Conservation (phyloP, 1,139 yeast genomes). For the Suhomyces bokatorum region DNA sequence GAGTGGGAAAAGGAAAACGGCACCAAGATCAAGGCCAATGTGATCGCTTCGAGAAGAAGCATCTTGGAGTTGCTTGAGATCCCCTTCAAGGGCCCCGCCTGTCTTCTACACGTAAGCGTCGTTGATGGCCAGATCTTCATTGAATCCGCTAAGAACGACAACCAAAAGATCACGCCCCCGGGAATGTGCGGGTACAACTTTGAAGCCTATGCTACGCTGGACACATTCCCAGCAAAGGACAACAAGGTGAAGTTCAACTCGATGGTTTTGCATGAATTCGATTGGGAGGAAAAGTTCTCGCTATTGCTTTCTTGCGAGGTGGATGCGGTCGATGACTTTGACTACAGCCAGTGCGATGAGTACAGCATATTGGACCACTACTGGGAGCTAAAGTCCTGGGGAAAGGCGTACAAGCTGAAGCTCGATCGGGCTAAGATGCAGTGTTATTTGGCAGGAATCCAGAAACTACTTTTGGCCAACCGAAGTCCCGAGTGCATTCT, state of each 20-base stretch:
- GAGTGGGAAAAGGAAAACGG: slow-evolving; percentile 3
- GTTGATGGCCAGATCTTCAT: slow-evolving; percentile 7
- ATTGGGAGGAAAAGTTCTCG: background rate
- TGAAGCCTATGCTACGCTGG: slow-evolving; percentile 6
- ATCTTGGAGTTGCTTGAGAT: background rate
- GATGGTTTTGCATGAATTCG: slow-evolving; percentile 4
- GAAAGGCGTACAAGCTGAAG: background rate
- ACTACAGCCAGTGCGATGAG: slow-evolving; percentile 3
- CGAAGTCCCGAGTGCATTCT: background rate
- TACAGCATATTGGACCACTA: slow-evolving; percentile 5
- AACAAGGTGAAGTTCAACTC: slow-evolving; percentile 4
- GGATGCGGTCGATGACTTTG: slow-evolving; percentile 7
- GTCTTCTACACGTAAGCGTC: background rate
- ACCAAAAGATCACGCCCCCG: background rate
- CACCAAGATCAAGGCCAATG: background rate
- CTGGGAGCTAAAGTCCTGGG: slow-evolving; percentile 9
- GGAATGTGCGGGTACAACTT: slow-evolving; percentile 11
- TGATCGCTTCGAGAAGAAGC: slow-evolving; percentile 7
- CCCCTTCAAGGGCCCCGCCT: background rate
- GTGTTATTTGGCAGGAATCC: slow-evolving; percentile 9
- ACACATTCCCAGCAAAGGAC: slow-evolving; percentile 1
- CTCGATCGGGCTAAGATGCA: slow-evolving; percentile 1
- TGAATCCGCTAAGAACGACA: background rate
- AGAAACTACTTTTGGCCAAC: slow-evolving; percentile 1
- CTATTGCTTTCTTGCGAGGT: slow-evolving; percentile 7